These are phyloP conservation scores for Lentinula novae-zelandiae DNA, from an alignment of 1,284 basidiomycete species.

Conservation along the genomic window DNA sequence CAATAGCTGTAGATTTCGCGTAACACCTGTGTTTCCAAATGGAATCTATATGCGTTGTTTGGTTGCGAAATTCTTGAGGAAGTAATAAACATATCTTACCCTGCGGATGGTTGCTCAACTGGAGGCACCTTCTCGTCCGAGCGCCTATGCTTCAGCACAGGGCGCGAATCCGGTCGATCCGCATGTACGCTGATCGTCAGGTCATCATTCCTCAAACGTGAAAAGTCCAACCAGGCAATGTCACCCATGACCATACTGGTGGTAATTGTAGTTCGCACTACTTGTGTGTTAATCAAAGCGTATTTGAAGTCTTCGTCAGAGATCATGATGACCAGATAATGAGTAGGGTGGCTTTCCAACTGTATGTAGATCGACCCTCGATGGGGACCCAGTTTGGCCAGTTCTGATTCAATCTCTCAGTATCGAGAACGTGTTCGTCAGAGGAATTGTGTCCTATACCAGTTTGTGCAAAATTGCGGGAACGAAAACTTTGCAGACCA, in stretches of 20 bases:
- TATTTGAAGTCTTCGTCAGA: conserved; percentile 73
- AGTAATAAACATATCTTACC: neutral
- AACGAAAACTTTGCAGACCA: conserved; percentile 63
- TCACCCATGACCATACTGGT: conserved; percentile 64
- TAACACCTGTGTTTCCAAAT: conserved; percentile 64
- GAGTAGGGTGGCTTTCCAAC: conserved; percentile 61
- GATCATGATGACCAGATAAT: conserved; percentile 77
- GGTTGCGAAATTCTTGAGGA: neutral
- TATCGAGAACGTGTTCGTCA: neutral
- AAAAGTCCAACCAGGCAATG: conserved; percentile 74
- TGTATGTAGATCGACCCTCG: conserved; percentile 64
- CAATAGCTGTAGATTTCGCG: conserved; percentile 78
- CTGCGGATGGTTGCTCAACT: conserved; percentile 7
- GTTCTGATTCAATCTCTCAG: conserved; percentile 35
- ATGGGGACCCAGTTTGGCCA: conserved; percentile 57
- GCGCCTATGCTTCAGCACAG: conserved; percentile 35
- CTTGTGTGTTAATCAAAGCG: conserved; percentile 65
- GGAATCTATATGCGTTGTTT: conserved; percentile 33
- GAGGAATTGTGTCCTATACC: conserved; percentile 35
- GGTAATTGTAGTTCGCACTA: conserved; percentile 48
- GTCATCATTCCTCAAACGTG: conserved; percentile 49
- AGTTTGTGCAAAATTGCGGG: conserved; percentile 61
- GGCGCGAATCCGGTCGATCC: conserved; percentile 21
- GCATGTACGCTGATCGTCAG: conserved; percentile 22
- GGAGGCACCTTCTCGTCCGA: conserved; percentile 20